These are phyloP conservation scores for Aspergillus eucalypticola DNA, from an alignment of 2,329 filamentous ascomycete genomes.

Conservation along the genomic window DNA sequence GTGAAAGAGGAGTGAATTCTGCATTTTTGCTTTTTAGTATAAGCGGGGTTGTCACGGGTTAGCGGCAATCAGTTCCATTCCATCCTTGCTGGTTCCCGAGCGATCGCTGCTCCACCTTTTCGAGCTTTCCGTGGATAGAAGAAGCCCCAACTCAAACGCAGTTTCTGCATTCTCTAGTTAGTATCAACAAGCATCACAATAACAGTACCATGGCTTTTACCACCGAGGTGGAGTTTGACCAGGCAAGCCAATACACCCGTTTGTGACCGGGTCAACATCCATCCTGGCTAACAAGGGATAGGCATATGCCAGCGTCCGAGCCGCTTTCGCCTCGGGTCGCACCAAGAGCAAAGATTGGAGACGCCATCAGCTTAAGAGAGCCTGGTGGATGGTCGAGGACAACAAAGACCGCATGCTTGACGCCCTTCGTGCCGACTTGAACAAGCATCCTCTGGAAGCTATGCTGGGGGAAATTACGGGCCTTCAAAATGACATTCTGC, in stretches of 20 bases:
- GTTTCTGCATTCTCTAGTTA: background rate
- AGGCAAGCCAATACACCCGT: background rate
- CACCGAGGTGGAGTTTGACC: background rate
- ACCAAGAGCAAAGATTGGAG: slow-evolving; percentile 44
- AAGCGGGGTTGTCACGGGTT: too few relatives aligned
- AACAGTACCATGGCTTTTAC: background rate
- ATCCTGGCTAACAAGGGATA: background rate
- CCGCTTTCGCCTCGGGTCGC: slow-evolving; percentile 31
- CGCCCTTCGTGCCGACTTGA: slow-evolving; percentile 39
- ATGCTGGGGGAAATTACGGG: slow-evolving; percentile 32
- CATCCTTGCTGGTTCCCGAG: too few relatives aligned
- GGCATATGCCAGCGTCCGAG: background rate
- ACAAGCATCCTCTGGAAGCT: slow-evolving; percentile 38
- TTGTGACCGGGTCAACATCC: background rate
- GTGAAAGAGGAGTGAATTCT: too few relatives aligned
- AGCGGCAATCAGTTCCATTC: too few relatives aligned
- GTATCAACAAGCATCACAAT: background rate
- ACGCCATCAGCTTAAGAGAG: slow-evolving; percentile 45
- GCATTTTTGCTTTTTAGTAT: too few relatives aligned
- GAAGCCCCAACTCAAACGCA: background rate
- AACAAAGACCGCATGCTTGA: slow-evolving; percentile 37
- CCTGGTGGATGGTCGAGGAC: slow-evolving; percentile 47
- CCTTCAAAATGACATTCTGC: slow-evolving; percentile 39
- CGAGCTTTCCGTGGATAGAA: background rate
- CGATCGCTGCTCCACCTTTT: too few relatives aligned